A percentile compares a stretch with the other conserved stretches of the same genome.
phyloP scores from a whole-genome alignment of 2,329 filamentous ascomycete species.

The Fusarium albosuccineum region DNA sequence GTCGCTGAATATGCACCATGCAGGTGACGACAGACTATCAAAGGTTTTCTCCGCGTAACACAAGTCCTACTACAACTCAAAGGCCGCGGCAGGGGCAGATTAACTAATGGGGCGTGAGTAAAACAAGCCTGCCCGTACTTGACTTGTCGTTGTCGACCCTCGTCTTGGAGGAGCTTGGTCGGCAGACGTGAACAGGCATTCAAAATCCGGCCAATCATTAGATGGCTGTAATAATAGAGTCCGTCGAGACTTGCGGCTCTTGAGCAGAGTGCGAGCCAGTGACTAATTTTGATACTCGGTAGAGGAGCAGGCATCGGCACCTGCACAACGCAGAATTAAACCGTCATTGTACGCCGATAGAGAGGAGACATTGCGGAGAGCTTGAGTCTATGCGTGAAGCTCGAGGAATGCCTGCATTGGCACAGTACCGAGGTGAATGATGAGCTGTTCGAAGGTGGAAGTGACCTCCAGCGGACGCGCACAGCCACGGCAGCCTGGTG shows the following conservation, averaged over 20 bases:
- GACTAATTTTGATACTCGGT: background rate
- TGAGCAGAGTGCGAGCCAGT: background rate
- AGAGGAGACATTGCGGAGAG: too few species aligned
- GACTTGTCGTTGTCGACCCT: too few species aligned
- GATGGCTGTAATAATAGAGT: too few species aligned
- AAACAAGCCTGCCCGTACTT: too few species aligned
- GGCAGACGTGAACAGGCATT: too few species aligned
- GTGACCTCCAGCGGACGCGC: conserved; percentile 25
- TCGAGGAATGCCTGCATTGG: too few species aligned
- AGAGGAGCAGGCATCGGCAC: background rate
- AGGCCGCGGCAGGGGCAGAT: background rate
- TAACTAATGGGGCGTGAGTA: too few species aligned
- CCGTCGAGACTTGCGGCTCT: too few species aligned
- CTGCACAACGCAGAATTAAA: too few species aligned
- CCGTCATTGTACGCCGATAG: background rate
- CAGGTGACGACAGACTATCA: background rate
- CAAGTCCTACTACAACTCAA: background rate
- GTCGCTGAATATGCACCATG: background rate
- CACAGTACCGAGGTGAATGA: too few species aligned
- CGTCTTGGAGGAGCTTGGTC: background rate
- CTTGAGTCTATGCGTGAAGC: too few species aligned
- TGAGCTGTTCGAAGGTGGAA: background rate
- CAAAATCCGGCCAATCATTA: too few species aligned
- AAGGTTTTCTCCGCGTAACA: conserved; percentile 1
- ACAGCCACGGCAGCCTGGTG: conserved; percentile 34